Percentiles rank a stretch among this genome's conserved stretches.
phyloP scores from a whole-genome alignment of 768 basidiomycete genomes.

The Hydnomerulius pinastri region DNA sequence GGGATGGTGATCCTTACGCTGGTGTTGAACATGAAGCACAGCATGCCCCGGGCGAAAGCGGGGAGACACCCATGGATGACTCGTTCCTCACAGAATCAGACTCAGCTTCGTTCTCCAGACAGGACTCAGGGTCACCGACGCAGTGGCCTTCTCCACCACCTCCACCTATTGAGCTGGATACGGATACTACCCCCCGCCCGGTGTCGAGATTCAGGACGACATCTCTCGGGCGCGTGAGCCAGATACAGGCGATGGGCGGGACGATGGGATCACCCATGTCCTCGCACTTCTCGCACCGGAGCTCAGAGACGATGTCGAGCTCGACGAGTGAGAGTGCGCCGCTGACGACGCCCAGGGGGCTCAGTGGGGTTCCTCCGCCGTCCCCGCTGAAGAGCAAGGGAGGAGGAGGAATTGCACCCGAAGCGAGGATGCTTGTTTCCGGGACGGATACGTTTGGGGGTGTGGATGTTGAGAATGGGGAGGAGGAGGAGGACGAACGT shows the following conservation, averaged over 20 bases:
- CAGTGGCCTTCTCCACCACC: slow-evolving; percentile 36
- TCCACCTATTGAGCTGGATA: slow-evolving; percentile 26
- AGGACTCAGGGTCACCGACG: slow-evolving; percentile 18
- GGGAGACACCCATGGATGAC: slow-evolving; percentile 13
- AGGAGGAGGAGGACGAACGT: neutral
- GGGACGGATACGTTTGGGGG: slow-evolving; percentile 42
- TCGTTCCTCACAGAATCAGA: slow-evolving; percentile 15
- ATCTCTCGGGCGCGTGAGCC: slow-evolving; percentile 29
- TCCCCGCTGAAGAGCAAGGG: slow-evolving; percentile 8
- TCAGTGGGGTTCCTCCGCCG: slow-evolving; percentile 6
- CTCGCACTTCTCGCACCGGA: slow-evolving; percentile 42
- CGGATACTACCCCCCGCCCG: slow-evolving; percentile 26
- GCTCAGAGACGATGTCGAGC: slow-evolving; percentile 37
- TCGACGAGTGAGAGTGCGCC: slow-evolving; percentile 29
- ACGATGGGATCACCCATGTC: slow-evolving; percentile 47
- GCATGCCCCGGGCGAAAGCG: slow-evolving; percentile 1
- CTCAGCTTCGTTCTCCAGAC: slow-evolving; percentile 20
- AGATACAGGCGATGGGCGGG: slow-evolving; percentile 19
- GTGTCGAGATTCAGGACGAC: slow-evolving; percentile 29
- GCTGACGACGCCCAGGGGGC: slow-evolving; percentile 19
- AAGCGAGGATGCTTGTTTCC: slow-evolving; percentile 30
- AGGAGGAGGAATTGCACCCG: slow-evolving; percentile 19
- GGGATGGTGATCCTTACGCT: neutral
- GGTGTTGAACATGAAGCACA: slow-evolving; percentile 7
- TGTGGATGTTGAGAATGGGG: slow-evolving; percentile 13